A percentile compares a stretch with the other conserved stretches of the same genome.
Evolutionary conservation across 2,329 filamentous ascomycete genomes (phyloP).

Genomic region (Knufia petricola): DNA sequence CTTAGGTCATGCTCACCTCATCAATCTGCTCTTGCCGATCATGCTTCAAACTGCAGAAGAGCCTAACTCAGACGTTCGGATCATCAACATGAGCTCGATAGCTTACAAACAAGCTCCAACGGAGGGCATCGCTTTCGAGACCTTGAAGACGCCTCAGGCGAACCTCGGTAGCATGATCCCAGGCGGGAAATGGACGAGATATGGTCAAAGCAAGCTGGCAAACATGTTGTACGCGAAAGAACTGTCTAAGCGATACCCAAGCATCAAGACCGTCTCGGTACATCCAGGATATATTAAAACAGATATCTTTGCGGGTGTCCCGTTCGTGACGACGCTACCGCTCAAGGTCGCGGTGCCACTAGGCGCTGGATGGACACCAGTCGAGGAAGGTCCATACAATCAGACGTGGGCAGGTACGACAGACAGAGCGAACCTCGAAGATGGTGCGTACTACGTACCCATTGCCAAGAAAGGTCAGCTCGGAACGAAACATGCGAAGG

Average conservation of each 20-base stretch:
- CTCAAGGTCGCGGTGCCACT: neutral
- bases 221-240: slow-evolving; percentile 40
- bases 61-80: slow-evolving; percentile 34
- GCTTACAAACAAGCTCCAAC: slow-evolving; percentile 21
- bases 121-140: slow-evolving; percentile 30
- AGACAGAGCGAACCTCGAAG: slow-evolving; percentile 17
- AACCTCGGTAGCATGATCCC: slow-evolving; percentile 11
- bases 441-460: slow-evolving; percentile 36
- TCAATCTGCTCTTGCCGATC: slow-evolving; percentile 22
- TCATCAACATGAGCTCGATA: slow-evolving; percentile 33
- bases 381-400: slow-evolving; percentile 32
- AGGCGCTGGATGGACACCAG: slow-evolving; percentile 8
- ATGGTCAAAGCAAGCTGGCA: slow-evolving; percentile 43
- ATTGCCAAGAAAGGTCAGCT: slow-evolving; percentile 24
- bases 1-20: slow-evolving; percentile 24
- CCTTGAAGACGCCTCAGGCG: slow-evolving; percentile 24
- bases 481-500: slow-evolving; percentile 17
- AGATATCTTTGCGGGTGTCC: slow-evolving; percentile 25
- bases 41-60: slow-evolving; percentile 26
- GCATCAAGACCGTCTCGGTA: slow-evolving; percentile 35
- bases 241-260: slow-evolving; percentile 36
- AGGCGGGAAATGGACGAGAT: slow-evolving; percentile 29
- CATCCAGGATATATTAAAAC: slow-evolving; percentile 44
- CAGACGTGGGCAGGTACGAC: slow-evolving; percentile 35
- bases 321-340: neutral